Evolutionary conservation across 1,284 basidiomycete genomes (phyloP).

Genomic region (Melanopsichium pennsylvanicum): DNA sequence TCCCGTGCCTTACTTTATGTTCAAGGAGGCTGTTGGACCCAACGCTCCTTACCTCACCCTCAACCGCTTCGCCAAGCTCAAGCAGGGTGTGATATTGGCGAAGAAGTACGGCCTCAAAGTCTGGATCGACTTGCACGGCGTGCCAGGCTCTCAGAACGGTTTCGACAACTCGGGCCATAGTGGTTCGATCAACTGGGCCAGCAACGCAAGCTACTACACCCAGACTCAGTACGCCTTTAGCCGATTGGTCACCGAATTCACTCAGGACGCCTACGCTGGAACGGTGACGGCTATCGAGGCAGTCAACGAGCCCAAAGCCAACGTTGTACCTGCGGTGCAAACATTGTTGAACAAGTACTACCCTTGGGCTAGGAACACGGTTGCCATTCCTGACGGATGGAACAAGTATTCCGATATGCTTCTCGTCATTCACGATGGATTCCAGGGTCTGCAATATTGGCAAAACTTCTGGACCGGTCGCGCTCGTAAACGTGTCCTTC

Average conservation of each 20-base stretch:
- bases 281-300: conserved; percentile 57
- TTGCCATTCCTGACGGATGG: conserved; percentile 43
- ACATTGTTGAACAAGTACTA: conserved; percentile 44
- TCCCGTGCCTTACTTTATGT: conserved; percentile 79
- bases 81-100: conserved; percentile 79
- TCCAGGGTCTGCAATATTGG: conserved; percentile 77
- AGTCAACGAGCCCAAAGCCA: conserved; percentile 61
- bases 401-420: conserved; percentile 47
- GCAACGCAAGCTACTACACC: conserved; percentile 73
- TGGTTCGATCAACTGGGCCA: conserved; percentile 77
- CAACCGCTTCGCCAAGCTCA: conserved; percentile 72
- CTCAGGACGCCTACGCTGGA: conserved; percentile 43
- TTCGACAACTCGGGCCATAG: conserved; percentile 74
- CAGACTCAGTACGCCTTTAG: conserved; percentile 78
- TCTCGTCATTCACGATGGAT: conserved; percentile 80
- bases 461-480: conserved; percentile 67
- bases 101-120: conserved; percentile 78
- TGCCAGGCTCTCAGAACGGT: conserved; percentile 68
- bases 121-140: conserved; percentile 75
- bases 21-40: conserved; percentile 83
- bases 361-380: conserved; percentile 53
- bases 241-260: conserved; percentile 64
- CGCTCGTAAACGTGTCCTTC: conserved; percentile 45
- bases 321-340: conserved; percentile 28
- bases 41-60: conserved; percentile 87